Conservation (phyloP, 2,329 filamentous ascomycete species). For the Triangularia setosa region DNA sequence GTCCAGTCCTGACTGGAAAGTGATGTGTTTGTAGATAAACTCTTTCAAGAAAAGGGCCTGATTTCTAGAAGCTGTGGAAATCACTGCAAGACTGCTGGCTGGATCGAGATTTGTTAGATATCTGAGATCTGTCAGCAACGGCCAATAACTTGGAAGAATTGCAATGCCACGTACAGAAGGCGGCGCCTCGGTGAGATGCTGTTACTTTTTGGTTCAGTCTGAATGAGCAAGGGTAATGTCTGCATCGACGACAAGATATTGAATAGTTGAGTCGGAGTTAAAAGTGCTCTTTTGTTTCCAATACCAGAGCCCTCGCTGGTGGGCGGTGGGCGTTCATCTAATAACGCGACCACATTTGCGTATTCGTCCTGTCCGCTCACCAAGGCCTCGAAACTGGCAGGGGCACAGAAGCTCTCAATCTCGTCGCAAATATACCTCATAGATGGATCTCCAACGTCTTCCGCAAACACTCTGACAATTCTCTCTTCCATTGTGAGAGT, state of each 20-base stretch:
- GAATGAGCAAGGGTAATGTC: not conserved
- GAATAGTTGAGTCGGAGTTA: slow-evolving; percentile 1
- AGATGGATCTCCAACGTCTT: slow-evolving; percentile 5
- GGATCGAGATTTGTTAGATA: slow-evolving; percentile 18
- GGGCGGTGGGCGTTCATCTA: slow-evolving; percentile 9
- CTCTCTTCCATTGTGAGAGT: not conserved
- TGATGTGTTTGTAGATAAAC: slow-evolving; percentile 19
- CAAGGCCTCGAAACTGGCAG: slow-evolving; percentile 2
- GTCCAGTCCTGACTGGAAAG: slow-evolving; percentile 8
- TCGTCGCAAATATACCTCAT: slow-evolving; percentile 14
- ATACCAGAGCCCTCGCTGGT: not conserved
- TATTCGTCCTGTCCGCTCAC: not conserved
- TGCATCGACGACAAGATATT: not conserved
- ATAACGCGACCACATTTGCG: slow-evolving; percentile 3
- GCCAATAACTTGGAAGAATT: too few species aligned
- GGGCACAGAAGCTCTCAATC: slow-evolving; percentile 12
- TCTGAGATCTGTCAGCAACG: slow-evolving; percentile 3
- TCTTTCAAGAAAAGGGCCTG: slow-evolving; percentile 3
- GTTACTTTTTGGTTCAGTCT: not conserved
- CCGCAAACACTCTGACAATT: slow-evolving; percentile 13
- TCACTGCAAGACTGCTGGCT: slow-evolving; percentile 7
- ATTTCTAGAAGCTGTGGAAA: slow-evolving; percentile 7
- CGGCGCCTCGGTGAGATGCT: not conserved
- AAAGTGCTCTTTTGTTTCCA: too few species aligned
- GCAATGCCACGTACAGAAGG: slow-evolving; percentile 1